Evolutionary conservation across 2,329 filamentous ascomycete genomes (phyloP).

Genomic region (Fusarium haematococcum): DNA sequence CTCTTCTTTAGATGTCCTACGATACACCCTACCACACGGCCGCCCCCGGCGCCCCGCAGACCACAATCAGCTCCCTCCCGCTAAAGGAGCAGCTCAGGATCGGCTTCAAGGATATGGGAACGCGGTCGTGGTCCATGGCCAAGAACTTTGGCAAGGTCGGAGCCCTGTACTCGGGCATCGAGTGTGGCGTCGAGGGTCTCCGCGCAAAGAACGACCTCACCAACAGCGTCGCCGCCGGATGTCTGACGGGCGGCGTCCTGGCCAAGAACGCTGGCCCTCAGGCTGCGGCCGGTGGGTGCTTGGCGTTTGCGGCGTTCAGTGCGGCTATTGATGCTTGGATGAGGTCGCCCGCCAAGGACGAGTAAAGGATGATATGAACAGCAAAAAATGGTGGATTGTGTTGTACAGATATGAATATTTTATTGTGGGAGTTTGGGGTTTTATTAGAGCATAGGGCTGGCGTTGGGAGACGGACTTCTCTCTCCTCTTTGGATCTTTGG

Average conservation of each 20-base stretch:
- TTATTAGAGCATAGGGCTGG: slow-evolving; percentile 49
- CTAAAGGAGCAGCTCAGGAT: slow-evolving; percentile 83
- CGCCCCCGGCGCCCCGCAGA: slow-evolving; percentile 53
- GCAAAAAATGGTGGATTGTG: slow-evolving; percentile 14
- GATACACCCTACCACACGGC: slow-evolving; percentile 83
- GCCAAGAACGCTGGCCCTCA: slow-evolving; percentile 90
- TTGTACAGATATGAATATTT: slow-evolving; percentile 35
- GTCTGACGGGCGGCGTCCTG: slow-evolving; percentile 89
- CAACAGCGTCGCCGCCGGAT: slow-evolving; percentile 90
- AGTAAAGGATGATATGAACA: slow-evolving; percentile 49
- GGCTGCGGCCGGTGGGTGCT: slow-evolving; percentile 87
- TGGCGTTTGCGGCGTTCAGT: slow-evolving; percentile 92
- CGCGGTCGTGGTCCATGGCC: slow-evolving; percentile 82
- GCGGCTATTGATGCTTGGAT: slow-evolving; percentile 93
- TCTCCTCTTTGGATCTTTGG: slow-evolving; percentile 43
- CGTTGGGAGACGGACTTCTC: slow-evolving; percentile 47
- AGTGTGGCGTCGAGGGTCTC: slow-evolving; percentile 94
- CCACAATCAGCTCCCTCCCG: slow-evolving; percentile 73
- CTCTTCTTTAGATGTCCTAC: slow-evolving; percentile 85
- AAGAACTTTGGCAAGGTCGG: slow-evolving; percentile 97
- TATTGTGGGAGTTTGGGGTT: slow-evolving; percentile 44
- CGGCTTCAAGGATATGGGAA: slow-evolving; percentile 96
- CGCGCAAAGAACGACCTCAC: slow-evolving; percentile 93
- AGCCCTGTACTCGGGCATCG: slow-evolving; percentile 89
- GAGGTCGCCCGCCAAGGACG: slow-evolving; percentile 80